Base-by-base conservation (phyloP, 2,329 filamentous ascomycete genomes). In the Aspergillus latus region DNA sequence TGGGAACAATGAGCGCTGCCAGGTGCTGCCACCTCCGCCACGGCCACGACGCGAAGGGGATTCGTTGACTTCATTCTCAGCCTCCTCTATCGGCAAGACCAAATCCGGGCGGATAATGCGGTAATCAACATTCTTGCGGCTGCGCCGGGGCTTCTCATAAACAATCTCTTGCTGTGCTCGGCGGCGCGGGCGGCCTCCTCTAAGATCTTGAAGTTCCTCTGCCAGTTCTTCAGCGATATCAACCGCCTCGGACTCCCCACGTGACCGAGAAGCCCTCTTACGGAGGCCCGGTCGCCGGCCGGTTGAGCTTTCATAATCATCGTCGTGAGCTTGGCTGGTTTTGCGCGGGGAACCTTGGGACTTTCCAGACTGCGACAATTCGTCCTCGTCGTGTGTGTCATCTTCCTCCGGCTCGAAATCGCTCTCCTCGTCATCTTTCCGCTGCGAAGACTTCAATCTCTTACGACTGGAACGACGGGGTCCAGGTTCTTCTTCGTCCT, bases 1-100 rank as follows among this genome's bases (percentile, higher is more conserved):
- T 21, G 91, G 92, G 74, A 96, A 93, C 32, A 97, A 81, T 56
- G 83, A 90, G 49, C 92, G 88, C 69, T 93, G 90, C 86, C 87
- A 91, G 43, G 76, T 76, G 46, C 74, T 69, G 9, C 78, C 77
- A 30, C 78, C 82, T 37, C 82, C 85, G 34, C 85, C 84, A 46
- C 88, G 85, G 62, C 84, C 84, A 59, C 84, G 84, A 55, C 87
- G 86, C 21, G 86, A 84, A 37, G 88, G 86, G 3, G 88, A 88
- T 6, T 89, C 84, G 5, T 83, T 84, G 8, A 84, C 78, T 55
- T 86, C 85, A 47, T 87, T 84, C 45, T 84, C 88, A 32, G 89
- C 88, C 49, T 91, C 86, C 62, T 96, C 91, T n/a, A 87, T 82
- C 1, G 89, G 82, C 40, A 86, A 82, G 15, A 84, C 77, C 39